Evolutionary conservation across 192 early-diverging fungal species (phyloP).

Genomic region (Dissophora globulifera): DNA sequence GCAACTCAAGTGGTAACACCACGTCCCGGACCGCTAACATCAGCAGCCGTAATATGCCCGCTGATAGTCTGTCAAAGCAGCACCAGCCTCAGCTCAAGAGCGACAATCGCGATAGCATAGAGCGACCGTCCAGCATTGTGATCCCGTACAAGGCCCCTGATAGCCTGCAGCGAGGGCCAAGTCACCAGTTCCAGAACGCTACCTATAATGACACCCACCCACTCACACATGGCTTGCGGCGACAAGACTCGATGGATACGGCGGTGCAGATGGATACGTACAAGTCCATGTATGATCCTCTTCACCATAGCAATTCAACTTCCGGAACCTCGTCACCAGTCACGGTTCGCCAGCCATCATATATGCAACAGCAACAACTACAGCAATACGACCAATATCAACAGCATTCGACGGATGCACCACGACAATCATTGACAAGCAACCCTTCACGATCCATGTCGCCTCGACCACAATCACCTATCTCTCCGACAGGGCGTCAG

Average conservation of each 20-base stretch:
- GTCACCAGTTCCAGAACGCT: not conserved
- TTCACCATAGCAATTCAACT: not conserved
- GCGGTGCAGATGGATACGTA: conserved; percentile 18
- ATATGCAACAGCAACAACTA: too few relatives aligned
- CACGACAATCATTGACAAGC: too few relatives aligned
- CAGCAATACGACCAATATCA: not conserved
- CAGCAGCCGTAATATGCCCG: not conserved
- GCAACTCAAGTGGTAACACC: conserved; percentile 3
- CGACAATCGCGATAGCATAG: too few relatives aligned
- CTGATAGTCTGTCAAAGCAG: conserved; percentile 13
- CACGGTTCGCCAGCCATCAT: too few relatives aligned
- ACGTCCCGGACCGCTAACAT: not conserved
- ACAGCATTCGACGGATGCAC: not conserved
- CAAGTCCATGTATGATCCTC: conserved; percentile 24
- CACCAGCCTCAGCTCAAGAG: too few relatives aligned
- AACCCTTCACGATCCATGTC: not conserved
- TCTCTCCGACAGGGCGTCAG: not conserved
- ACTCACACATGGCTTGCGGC: conserved; percentile 14
- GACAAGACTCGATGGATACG: not conserved
- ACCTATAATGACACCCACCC: conserved; percentile 21
- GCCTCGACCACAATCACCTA: not conserved
- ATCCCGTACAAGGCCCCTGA: conserved; percentile 25
- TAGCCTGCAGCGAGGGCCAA: not conserved
- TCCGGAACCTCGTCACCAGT: not conserved
- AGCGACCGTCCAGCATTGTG: too few relatives aligned